Percentiles rank a stretch among this genome's conserved stretches.
phyloP scores from a whole-genome alignment of 2,329 filamentous ascomycete species.

The Fusarium tricinctum region DNA sequence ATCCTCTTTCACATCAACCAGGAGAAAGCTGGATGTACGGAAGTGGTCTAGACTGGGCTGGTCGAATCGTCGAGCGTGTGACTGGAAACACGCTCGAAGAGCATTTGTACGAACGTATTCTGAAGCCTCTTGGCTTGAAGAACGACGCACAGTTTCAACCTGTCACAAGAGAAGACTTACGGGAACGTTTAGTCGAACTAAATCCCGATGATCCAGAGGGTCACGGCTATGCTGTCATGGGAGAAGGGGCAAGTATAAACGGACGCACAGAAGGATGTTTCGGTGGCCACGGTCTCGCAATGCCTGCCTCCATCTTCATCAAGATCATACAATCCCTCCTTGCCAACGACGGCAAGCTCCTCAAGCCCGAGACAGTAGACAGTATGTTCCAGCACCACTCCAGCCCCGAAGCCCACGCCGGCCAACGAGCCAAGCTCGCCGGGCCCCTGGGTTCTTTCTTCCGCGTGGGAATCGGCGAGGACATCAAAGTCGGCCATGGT shows the following conservation, averaged over 20 bases:
- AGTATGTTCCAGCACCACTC: conserved; percentile 65
- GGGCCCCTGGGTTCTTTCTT: conserved; percentile 55
- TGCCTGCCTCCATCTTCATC: conserved; percentile 57
- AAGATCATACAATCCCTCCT: conserved; percentile 63
- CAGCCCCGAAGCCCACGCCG: conserved; percentile 45
- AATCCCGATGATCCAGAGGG: conserved; percentile 57
- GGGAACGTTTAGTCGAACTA: conserved; percentile 54
- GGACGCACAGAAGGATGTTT: conserved; percentile 55
- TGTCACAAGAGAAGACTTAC: conserved; percentile 54
- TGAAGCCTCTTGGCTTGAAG: conserved; percentile 59
- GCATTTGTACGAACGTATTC: conserved; percentile 60
- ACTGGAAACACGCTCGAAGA: conserved; percentile 60
- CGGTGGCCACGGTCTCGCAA: conserved; percentile 61
- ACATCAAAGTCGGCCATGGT: conserved; percentile 56
- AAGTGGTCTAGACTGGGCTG: conserved; percentile 66
- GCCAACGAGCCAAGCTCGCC: conserved; percentile 49
- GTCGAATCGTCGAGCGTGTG: conserved; percentile 63
- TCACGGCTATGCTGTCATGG: conserved; percentile 54
- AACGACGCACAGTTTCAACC: conserved; percentile 57
- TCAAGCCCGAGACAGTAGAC: conserved; percentile 58
- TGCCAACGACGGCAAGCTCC: conserved; percentile 62
- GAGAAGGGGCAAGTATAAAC: conserved; percentile 53
- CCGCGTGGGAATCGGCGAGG: conserved; percentile 52
- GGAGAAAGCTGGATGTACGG: conserved; percentile 66
- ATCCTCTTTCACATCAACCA: conserved; percentile 65